Evolutionary conservation across 1,284 basidiomycete species (phyloP).

Genomic region (Ustilago hordei): DNA sequence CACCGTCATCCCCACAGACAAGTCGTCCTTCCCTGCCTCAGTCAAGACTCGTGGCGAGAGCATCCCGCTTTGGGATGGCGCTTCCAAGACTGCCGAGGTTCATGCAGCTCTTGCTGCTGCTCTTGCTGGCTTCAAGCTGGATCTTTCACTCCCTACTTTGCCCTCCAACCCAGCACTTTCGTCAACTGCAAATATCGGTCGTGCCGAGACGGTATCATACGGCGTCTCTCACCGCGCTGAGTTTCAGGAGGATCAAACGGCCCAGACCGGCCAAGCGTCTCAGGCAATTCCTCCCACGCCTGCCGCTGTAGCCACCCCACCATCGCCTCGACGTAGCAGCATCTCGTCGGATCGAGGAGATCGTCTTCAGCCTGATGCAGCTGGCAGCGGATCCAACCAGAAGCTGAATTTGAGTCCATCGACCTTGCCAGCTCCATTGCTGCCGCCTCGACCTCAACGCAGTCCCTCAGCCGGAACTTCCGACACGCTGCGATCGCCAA

Average conservation of each 20-base stretch:
- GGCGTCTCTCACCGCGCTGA: slow-evolving; percentile 42
- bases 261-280: neutral
- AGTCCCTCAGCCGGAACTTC: slow-evolving; percentile 24
- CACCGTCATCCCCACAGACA: slow-evolving; percentile 49
- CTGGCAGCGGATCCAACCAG: slow-evolving; percentile 17
- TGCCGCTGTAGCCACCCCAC: neutral
- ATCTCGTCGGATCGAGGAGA: slow-evolving; percentile 24
- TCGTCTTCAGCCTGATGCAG: slow-evolving; percentile 15
- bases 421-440: slow-evolving; percentile 35
- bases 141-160: slow-evolving; percentile 37
- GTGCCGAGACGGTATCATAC: slow-evolving; percentile 46
- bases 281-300: slow-evolving; percentile 3
- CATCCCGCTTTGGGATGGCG: slow-evolving; percentile 55
- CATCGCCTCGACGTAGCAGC: slow-evolving; percentile 23
- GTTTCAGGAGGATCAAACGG: slow-evolving; percentile 30
- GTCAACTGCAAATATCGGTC: slow-evolving; percentile 26
- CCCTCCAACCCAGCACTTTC: slow-evolving; percentile 19
- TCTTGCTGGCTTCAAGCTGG: slow-evolving; percentile 39
- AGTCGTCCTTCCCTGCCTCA: slow-evolving; percentile 47
- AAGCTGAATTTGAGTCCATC: slow-evolving; percentile 49
- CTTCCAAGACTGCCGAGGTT: slow-evolving; percentile 52
- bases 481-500: slow-evolving; percentile 32
- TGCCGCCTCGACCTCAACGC: slow-evolving; percentile 43
- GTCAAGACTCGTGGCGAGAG: slow-evolving; percentile 29
- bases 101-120: slow-evolving; percentile 56